Base-by-base conservation (phyloP, 169 alveolate species). In the Hammondia hammondi region DNA sequence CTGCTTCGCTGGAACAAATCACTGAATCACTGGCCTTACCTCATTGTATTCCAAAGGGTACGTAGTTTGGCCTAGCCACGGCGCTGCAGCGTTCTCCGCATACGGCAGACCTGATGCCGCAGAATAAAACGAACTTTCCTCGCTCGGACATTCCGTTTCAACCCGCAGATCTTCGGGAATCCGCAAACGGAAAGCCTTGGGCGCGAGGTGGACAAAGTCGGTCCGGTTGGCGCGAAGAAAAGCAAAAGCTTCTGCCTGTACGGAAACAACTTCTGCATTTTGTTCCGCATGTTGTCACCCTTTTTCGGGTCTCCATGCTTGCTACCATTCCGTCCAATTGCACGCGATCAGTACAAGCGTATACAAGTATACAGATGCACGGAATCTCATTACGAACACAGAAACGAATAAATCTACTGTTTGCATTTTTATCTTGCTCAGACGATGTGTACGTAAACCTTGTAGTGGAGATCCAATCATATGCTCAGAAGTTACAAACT, bases 131-230 rank as follows among this genome's bases (percentile, higher is more conserved):
- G 71, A 4, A 17, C 39, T 48, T 5, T 46, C 90, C 9, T 43
- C 90, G 90, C 29, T 43, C 4, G 70, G 52, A 35, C 52, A 45
- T 82, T 82, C 70, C 39, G 32, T 21, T 82, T 32, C 48, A 67
- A 21, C 77, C 19, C 85, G 85, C 37, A 82, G 90, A 19, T 24
- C 90, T 43, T 82, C 90, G 24, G 90, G 90, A 82, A 82, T 82
- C 27, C 90, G 90, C 90, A 21, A 52, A 21, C 90, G 90, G 29
- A 82, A 82, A 35, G 90, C 90, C 37, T 82, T 46, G 32, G 90
- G 90, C 32, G 90, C 90, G 37, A 45, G 71, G 72, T 12, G 90
- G 32, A 82, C 35, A 14, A 82, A 52, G 32, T 82, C 90, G 12
- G 39, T 52, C 3, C 90, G 57, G 43, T 82, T 35, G 24, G 32